Conservation (phyloP, 2,329 filamentous ascomycete species). For the Aulographum hederae region DNA sequence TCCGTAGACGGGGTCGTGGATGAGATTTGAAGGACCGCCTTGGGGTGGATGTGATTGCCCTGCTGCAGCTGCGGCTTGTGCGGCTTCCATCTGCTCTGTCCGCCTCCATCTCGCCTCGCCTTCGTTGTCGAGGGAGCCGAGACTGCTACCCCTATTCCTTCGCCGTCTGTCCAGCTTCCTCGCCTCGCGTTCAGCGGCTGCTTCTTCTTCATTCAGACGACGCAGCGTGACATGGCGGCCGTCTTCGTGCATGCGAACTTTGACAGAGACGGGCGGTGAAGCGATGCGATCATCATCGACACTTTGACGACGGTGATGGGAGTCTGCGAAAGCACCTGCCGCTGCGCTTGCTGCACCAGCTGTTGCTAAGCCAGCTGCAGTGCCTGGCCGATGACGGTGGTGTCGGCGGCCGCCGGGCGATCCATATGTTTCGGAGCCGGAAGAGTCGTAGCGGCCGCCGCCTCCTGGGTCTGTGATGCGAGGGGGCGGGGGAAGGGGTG, state of each 20-base stretch:
- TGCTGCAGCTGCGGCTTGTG: constrained; percentile 6
- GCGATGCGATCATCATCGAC: constrained; percentile 25
- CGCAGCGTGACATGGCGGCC: constrained; percentile 40
- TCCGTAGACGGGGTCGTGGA: constrained; percentile 14
- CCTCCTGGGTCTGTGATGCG: constrained; percentile 8
- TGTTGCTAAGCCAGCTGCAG: constrained; percentile 11
- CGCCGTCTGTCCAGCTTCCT: constrained; percentile 27
- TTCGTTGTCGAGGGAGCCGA: constrained; percentile 18
- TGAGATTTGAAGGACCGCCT: constrained; percentile 3
- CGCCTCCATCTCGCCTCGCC: constrained; percentile 17
- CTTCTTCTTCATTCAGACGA: constrained; percentile 42
- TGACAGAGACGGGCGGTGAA: constrained; percentile 43
- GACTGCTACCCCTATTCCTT: constrained; percentile 18
- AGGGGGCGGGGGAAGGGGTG: constrained; percentile 8
- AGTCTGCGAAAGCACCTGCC: not conserved
- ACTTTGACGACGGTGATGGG: constrained; percentile 11
- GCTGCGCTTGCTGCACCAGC: constrained; percentile 7
- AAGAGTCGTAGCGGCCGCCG: constrained; percentile 23
- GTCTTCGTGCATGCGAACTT: constrained; percentile 47
- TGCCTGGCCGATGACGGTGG: constrained; percentile 12
- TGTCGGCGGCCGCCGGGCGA: constrained; percentile 17
- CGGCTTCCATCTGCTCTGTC: constrained; percentile 15
- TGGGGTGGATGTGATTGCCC: constrained; percentile 10
- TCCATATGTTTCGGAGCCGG: constrained; percentile 19
- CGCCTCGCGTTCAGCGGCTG: constrained; percentile 38